A percentile compares a stretch with the other conserved stretches of the same genome.
Evolutionary conservation across 2,329 filamentous ascomycete species (phyloP).

Genomic region (Proliferodiscus dingleyae): DNA sequence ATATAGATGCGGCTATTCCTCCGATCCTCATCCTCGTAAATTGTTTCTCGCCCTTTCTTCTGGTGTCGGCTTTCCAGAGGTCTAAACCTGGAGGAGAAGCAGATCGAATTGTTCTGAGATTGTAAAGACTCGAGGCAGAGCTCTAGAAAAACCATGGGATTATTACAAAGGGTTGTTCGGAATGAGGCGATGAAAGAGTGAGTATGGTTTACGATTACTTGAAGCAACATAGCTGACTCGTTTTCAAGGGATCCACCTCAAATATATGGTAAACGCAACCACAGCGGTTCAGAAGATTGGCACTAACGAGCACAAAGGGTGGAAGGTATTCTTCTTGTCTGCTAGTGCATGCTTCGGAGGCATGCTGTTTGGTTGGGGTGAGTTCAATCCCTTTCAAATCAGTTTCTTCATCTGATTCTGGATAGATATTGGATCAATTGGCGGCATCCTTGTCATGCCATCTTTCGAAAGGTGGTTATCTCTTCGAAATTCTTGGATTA

Average conservation of each 20-base stretch:
- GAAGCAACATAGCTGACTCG: conserved; percentile 2
- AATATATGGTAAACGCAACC: conserved; percentile 22
- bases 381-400: not conserved
- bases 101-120: not conserved
- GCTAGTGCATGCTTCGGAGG: conserved; percentile 60
- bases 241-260: conserved; percentile 23
- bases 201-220: conserved; percentile 3
- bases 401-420: not conserved
- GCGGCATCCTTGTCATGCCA: conserved; percentile 65
- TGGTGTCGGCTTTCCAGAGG: too few species aligned
- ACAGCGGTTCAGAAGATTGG: not conserved
- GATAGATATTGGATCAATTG: conserved; percentile 70
- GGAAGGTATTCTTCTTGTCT: conserved; percentile 59
- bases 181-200: conserved; percentile 64
- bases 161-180: conserved; percentile 33
- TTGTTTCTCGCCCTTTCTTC: not conserved
- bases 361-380: conserved; percentile 52
- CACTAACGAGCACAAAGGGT: conserved; percentile 45
- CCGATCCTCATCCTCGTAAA: not conserved
- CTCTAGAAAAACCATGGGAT: conserved; percentile 14
- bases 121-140: not conserved
- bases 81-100: not conserved
- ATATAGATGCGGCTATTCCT: conserved; percentile 1
- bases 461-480: conserved; percentile 50
- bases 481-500: not conserved